Conservation (phyloP, 768 basidiomycete species). For the Rhodotorula graminis region DNA sequence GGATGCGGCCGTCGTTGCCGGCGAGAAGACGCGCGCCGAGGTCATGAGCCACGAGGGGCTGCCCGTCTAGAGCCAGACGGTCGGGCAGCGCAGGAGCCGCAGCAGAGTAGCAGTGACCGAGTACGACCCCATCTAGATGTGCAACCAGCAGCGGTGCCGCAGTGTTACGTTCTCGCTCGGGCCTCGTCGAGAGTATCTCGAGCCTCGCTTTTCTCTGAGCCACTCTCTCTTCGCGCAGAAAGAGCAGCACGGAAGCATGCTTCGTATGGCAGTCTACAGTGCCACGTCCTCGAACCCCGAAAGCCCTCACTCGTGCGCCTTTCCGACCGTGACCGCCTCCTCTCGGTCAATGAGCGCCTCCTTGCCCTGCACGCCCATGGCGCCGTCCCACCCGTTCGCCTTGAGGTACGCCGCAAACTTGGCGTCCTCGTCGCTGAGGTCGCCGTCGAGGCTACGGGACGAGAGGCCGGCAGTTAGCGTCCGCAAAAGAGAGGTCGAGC, state of each 20-base stretch:
- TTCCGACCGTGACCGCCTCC: not conserved
- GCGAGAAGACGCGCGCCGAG: not conserved
- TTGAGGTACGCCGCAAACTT: constrained; percentile 60
- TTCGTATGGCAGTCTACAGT: not conserved
- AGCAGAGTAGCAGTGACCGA: no score
- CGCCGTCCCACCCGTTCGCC: constrained; percentile 63
- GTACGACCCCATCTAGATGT: no score
- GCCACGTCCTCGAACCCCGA: no score
- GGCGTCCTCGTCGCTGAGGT: constrained; percentile 63
- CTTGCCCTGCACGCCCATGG: constrained; percentile 57
- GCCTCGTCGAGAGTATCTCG: no score
- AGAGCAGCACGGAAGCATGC: no score
- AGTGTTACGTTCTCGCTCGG: no score
- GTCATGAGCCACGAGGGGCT: not conserved
- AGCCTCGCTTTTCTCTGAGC: no score
- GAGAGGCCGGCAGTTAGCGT: constrained; percentile 42
- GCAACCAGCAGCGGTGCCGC: no score
- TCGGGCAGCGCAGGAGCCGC: not conserved
- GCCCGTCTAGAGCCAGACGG: not conserved
- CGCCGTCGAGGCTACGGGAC: constrained; percentile 45
- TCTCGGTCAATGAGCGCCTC: constrained; percentile 37
- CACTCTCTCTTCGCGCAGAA: not conserved
- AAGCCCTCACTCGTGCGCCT: not conserved
- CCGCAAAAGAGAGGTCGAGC: constrained; percentile 48
- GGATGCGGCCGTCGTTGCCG: constrained; percentile 60